These are phyloP conservation scores for Phoenix dactylifera DNA, from an alignment of 176 grass and related monocot genomes.

Conservation along the genomic window DNA sequence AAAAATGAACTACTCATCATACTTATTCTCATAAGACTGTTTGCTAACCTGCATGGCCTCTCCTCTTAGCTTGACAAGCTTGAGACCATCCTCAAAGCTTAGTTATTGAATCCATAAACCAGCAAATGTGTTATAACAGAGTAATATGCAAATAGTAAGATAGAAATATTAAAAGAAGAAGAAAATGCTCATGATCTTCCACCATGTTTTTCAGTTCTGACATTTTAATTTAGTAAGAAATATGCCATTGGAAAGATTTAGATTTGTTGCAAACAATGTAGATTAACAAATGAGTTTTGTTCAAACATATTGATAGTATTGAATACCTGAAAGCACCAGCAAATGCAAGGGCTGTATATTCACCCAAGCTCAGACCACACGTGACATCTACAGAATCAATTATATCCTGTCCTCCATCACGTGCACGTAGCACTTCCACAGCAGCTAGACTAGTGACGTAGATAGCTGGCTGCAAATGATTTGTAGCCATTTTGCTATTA, in stretches of 20 bases:
- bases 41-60: constrained; percentile 91
- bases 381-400: constrained; percentile 76
- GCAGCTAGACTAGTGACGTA: constrained; percentile 94
- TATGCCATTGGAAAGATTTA: no score
- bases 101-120: background rate
- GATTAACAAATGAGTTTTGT: no score
- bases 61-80: constrained; percentile 97
- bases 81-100: constrained; percentile 98
- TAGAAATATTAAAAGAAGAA: no score
- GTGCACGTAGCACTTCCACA: constrained; percentile 64
- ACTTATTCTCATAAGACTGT: background rate
- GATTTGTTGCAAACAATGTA: no score
- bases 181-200: no score
- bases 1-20: background rate
- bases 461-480: constrained; percentile 80
- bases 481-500: background rate
- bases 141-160: no score
- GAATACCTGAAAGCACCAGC: constrained; percentile 85
- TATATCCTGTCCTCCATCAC: constrained; percentile 62
- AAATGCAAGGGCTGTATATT: constrained; percentile 96
- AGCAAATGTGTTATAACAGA: no score
- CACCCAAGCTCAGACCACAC: constrained; percentile 92
- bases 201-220: no score
- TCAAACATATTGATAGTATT: no score
- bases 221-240: no score